Conservation (phyloP, 768 basidiomycete species). For the Termitomyces sp. region DNA sequence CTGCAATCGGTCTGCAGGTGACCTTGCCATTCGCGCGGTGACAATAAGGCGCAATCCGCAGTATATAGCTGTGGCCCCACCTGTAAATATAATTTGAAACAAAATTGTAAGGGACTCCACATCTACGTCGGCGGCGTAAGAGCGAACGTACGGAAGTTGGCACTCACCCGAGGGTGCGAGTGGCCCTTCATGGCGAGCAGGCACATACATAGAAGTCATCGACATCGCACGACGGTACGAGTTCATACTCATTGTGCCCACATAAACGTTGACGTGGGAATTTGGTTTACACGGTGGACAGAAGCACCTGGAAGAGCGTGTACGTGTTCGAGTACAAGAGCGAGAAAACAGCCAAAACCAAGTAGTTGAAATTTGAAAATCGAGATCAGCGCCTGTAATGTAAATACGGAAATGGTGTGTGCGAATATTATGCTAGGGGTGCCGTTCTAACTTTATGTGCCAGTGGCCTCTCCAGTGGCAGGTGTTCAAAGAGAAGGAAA, state of each 20-base stretch:
- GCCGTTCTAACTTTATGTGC: too few species aligned
- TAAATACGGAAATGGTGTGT: too few species aligned
- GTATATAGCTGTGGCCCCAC: background rate
- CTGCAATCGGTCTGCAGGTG: background rate
- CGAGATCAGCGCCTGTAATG: too few species aligned
- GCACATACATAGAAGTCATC: background rate
- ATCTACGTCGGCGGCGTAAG: background rate
- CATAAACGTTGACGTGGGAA: conserved; percentile 4
- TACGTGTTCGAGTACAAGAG: background rate
- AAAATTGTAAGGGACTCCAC: background rate
- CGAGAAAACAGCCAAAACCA: background rate
- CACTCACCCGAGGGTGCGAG: background rate
- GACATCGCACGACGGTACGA: background rate
- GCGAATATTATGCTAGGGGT: too few species aligned
- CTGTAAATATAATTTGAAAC: background rate
- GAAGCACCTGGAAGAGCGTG: background rate
- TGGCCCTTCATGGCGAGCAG: background rate
- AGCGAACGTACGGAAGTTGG: background rate
- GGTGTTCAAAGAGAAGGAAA: too few species aligned
- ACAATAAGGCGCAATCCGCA: too few species aligned
- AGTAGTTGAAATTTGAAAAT: too few species aligned
- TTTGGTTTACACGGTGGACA: background rate
- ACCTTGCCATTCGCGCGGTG: background rate
- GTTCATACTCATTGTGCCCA: background rate
- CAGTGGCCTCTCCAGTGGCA: too few species aligned